Percentiles rank a stretch among this genome's conserved stretches.
These are phyloP conservation scores for Sclerotinia glacialis DNA, from an alignment of 2,329 filamentous ascomycete genomes.

Conservation along the genomic window DNA sequence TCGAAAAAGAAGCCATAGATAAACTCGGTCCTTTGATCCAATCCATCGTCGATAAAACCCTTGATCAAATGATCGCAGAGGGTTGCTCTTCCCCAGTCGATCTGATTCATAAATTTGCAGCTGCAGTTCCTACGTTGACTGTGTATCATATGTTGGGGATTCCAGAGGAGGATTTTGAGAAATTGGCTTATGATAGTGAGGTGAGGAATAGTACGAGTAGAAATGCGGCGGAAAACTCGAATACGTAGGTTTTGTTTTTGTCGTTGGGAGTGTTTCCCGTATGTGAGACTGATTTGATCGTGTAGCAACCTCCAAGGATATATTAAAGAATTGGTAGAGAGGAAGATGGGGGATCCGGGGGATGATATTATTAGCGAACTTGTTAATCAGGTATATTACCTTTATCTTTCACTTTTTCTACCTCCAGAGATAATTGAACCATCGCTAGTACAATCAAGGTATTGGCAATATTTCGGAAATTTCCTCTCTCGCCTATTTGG, in stretches of 20 bases:
- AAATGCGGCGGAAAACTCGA: not conserved
- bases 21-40: constrained; percentile 47
- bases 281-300: not conserved
- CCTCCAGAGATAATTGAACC: constrained; percentile 47
- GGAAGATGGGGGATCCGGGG: not conserved
- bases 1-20: constrained; percentile 43
- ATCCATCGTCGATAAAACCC: constrained; percentile 45
- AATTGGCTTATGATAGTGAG: not conserved
- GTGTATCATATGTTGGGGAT: constrained; percentile 8
- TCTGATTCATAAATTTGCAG: constrained; percentile 47
- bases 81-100: constrained; percentile 44
- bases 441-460: constrained; percentile 41
- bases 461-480: constrained; percentile 49
- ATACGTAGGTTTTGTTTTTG: constrained; percentile 39
- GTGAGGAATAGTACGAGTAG: constrained; percentile 12
- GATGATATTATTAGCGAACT: constrained; percentile 9
- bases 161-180: constrained; percentile 40
- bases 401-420: constrained; percentile 47
- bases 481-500: constrained; percentile 46
- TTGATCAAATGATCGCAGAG: constrained; percentile 43
- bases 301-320: not conserved
- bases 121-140: constrained; percentile 46
- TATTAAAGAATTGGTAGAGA: not conserved
- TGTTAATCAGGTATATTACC: not conserved
- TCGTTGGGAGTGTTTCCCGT: not conserved